These are phyloP conservation scores for Quercus ilex DNA, from an alignment of 306 rosid species.

Conservation along the genomic window DNA sequence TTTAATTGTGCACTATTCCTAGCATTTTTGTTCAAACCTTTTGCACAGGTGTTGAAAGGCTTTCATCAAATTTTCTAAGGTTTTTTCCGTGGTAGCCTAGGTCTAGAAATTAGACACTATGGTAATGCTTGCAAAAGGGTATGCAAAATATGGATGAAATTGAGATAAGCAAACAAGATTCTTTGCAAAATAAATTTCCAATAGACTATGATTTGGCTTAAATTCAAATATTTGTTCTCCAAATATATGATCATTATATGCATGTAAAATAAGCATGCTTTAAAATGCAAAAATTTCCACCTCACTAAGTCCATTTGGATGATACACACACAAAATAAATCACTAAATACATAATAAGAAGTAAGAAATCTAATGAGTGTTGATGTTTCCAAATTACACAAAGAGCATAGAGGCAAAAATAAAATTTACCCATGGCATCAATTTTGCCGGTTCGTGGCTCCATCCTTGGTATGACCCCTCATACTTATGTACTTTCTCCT, in stretches of 20 bases:
- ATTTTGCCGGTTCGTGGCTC: constrained; percentile 61
- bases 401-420: constrained; percentile 8
- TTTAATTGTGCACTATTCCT: too few species aligned
- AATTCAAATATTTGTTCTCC: constrained; percentile 10
- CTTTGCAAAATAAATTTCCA: too few species aligned
- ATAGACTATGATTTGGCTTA: not conserved
- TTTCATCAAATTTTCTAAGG: too few species aligned
- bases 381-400: constrained; percentile 9
- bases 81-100: too few species aligned
- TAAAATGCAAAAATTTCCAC: not conserved
- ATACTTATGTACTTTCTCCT: constrained; percentile 74
- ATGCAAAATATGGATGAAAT: too few species aligned
- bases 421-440: constrained; percentile 72
- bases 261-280: not conserved
- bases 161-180: too few species aligned
- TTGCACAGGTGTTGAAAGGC: too few species aligned
- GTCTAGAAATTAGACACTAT: too few species aligned
- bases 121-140: too few species aligned
- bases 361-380: not conserved
- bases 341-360: not conserved
- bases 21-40: too few species aligned
- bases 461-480: constrained; percentile 82
- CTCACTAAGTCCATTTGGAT: constrained; percentile 3
- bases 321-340: not conserved
- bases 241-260: constrained; percentile 5